These are phyloP conservation scores for Mycena haematopus DNA, from an alignment of 768 basidiomycete genomes.

Conservation along the genomic window DNA sequence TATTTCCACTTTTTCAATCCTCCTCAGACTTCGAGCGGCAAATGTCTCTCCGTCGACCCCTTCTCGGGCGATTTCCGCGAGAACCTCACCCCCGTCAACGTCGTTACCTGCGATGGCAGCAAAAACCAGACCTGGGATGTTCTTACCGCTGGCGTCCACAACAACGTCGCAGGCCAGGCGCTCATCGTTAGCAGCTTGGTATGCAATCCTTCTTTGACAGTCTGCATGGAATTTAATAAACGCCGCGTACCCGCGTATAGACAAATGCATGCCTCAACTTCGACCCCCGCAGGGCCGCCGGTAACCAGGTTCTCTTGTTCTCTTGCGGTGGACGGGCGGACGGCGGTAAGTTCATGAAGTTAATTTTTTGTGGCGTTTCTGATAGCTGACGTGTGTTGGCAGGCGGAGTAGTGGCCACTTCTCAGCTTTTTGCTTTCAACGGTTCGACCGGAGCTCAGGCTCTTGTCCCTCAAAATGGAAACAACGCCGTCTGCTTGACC, in stretches of 20 bases:
- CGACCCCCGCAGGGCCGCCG: slow-evolving; percentile 26
- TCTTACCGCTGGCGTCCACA: slow-evolving; percentile 31
- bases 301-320: slow-evolving; percentile 35
- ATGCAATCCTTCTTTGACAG: too few relatives aligned
- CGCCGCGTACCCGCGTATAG: slow-evolving; percentile 2
- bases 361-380: neutral
- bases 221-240: neutral
- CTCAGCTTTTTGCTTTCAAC: slow-evolving; percentile 34
- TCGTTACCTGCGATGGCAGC: slow-evolving; percentile 30
- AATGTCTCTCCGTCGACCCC: slow-evolving; percentile 34
- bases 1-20: neutral
- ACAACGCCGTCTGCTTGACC: slow-evolving; percentile 28
- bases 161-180: slow-evolving; percentile 31
- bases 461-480: slow-evolving; percentile 30
- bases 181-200: slow-evolving; percentile 30
- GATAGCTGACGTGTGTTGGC: neutral
- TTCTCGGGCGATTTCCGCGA: slow-evolving; percentile 34
- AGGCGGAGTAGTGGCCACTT: slow-evolving; percentile 29
- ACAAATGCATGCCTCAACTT: slow-evolving; percentile 36
- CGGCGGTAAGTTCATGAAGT: slow-evolving; percentile 26
- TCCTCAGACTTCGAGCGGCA: slow-evolving; percentile 31
- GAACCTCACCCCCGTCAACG: slow-evolving; percentile 32
- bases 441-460: slow-evolving; percentile 28
- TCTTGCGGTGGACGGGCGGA: slow-evolving; percentile 37
- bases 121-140: slow-evolving; percentile 34